Base-by-base conservation (phyloP, 2,329 filamentous ascomycete species). In the Penicillium sp. region DNA sequence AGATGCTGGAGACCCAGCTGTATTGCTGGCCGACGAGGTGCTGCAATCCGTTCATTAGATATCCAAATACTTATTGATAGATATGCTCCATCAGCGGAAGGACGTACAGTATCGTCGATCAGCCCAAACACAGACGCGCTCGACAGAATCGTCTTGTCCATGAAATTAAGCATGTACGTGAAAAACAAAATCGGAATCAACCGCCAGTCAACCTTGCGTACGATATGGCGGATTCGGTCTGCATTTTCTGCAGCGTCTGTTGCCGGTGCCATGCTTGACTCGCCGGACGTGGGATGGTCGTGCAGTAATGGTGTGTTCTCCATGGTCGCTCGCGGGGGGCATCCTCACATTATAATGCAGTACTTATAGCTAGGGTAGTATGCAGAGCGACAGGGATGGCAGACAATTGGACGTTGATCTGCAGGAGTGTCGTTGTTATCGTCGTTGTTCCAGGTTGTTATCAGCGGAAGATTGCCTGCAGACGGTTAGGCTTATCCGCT, bases 131-230 rank as follows among this genome's bases (percentile, higher is more conserved):
- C 66, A 1, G 68, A 68, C 0, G 67, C 66, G 21, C 68, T 68
- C 16, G 68, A 68, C 55, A 83, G 67, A 58, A 81, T 82, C 5
- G 79, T 79, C 65, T 86, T 86, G 65, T 86, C 83, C 71, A 85
- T 79, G 59, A 84, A 84, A 65, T 84, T 82, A 59, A 86, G 66
- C 70, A 80, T 79, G 64, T 85, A 85, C 0, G 80, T 83, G 26
- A 81, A 61, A 58, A 84, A 83, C 5, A 85, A 68, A 6, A 85
- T 66, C 1, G 83, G 81, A 12, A 85, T 79, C 20, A 86, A 68
- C 6, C 71, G 71, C 55, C 69, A 70, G 64, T 85, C 83, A 59
- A 86, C 84, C 64, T 84, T 84, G 24, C 77, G 71, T 35, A 85
- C 57, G 2, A 83, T 77, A 5, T 24, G 48, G 12, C 47, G 49